Base-by-base conservation (phyloP, 176 grass and related monocot species). In the Musa troglodytarum region DNA sequence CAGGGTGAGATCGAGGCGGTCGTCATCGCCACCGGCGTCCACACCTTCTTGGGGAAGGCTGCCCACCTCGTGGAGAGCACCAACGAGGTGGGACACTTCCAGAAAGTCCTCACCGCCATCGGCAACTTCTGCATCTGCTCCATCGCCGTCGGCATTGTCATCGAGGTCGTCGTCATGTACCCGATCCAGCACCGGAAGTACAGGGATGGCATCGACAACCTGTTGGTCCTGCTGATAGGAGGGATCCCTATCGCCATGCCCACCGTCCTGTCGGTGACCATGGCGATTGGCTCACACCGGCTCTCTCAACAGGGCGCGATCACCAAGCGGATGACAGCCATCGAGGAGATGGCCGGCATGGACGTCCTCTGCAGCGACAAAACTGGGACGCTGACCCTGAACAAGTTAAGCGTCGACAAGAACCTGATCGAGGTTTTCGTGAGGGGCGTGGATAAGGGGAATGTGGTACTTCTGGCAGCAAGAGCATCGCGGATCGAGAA, bases 181-280 rank as follows among this genome's bases (percentile, higher is more conserved):
- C 14, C 26, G 1, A 74, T 99, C 82, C 96, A 99, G 81, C 91
- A 80, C 78, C 86, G 96, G 16, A 51, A 49, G n/a, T 99, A 99
- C 81, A 88, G 96, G 8, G 88, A 93, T 2, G 96, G 96, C 73
- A 99, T 99, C 17, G 90, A 99, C 81, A 99, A 99, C 75, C 88
- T 99, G 21, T 79, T 99, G 0, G 96, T 99, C 3, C 91, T 99
- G 7, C 82, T 99, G 75, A 99, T 99, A 16, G 96, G 96, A 0
- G 96, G 96, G 16, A 99, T 99, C 62, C 96, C 96, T 0, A 99
- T 99, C 80, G 96, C 96, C 1, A 99, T 99, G 96, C 96, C 96
- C n/a, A 99, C 96, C 0, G 96, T 99, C 53, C 82, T 99, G 0
- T 99, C 96, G 0, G 96, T 99, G 14, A 99, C 96, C 15, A 99